Conservation (phyloP, 2,329 filamentous ascomycete genomes). For the Colletotrichum spinosum region DNA sequence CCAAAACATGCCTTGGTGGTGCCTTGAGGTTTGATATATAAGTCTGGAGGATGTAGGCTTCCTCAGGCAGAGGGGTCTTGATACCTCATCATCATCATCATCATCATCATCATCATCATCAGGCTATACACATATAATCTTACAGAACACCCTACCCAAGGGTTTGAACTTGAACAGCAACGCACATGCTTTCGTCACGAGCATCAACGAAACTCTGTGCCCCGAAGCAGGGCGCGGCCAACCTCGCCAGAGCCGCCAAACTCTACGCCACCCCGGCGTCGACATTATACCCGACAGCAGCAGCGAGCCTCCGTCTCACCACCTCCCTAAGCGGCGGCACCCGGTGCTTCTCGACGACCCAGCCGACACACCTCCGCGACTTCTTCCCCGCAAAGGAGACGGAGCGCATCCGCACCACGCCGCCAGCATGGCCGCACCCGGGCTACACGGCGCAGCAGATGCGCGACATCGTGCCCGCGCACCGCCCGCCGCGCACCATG, state of each 20-base stretch:
- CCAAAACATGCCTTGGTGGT: background rate
- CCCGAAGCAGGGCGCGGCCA: slow-evolving; percentile 40
- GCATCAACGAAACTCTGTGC: slow-evolving; percentile 44
- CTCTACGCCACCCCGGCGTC: slow-evolving; percentile 30
- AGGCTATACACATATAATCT: background rate
- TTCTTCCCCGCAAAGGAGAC: slow-evolving; percentile 74
- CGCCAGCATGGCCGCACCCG: slow-evolving; percentile 76
- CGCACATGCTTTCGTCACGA: slow-evolving; percentile 44
- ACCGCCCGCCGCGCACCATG: slow-evolving; percentile 77
- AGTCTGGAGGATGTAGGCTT: slow-evolving; percentile 18
- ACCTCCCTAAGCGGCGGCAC: slow-evolving; percentile 38
- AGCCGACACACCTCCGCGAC: slow-evolving; percentile 59
- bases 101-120: slow-evolving; percentile 11
- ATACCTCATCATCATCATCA: background rate
- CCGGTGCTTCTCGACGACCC: slow-evolving; percentile 63
- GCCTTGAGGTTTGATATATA: slow-evolving; percentile 23
- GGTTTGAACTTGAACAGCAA: background rate
- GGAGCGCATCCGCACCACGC: slow-evolving; percentile 70
- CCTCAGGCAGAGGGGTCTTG: slow-evolving; percentile 11
- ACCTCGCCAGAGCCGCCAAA: slow-evolving; percentile 41
- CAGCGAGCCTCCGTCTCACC: slow-evolving; percentile 44
- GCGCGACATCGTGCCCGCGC: slow-evolving; percentile 77
- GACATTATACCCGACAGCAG: slow-evolving; percentile 28
- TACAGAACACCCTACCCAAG: background rate
- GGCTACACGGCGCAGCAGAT: slow-evolving; percentile 85